Evolutionary conservation across 1,284 basidiomycete species (phyloP).

Genomic region (Agroathelia rolfsii): DNA sequence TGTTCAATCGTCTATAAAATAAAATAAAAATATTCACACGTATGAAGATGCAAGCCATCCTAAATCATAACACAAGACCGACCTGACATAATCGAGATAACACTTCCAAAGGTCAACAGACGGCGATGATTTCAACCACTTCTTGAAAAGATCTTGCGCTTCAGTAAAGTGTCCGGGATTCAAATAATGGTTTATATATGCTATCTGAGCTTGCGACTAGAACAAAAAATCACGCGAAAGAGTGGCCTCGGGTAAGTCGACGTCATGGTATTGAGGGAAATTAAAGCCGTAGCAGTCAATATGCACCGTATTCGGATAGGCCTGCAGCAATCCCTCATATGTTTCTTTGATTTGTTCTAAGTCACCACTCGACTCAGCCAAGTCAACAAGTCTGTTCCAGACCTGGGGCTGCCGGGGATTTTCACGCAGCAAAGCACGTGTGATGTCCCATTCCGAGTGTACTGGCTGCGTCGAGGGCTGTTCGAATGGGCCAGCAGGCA

Average conservation of each 20-base stretch:
- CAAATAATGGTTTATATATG: constrained; percentile 76
- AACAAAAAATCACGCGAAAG: constrained; percentile 12
- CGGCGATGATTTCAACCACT: constrained; percentile 73
- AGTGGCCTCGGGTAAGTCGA: constrained; percentile 3
- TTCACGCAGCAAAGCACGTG: constrained; percentile 36
- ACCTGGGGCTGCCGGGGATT: constrained; percentile 54
- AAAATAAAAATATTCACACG: constrained; percentile 47
- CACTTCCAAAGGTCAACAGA: constrained; percentile 84
- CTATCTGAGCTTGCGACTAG: constrained; percentile 67
- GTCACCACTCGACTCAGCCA: constrained; percentile 59
- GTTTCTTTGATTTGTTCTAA: constrained; percentile 58
- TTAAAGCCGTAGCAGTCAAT: constrained; percentile 13
- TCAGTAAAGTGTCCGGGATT: constrained; percentile 54
- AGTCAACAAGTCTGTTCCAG: constrained; percentile 59
- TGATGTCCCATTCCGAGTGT: constrained; percentile 42
- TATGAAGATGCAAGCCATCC: constrained; percentile 21
- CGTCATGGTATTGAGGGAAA: constrained; percentile 5
- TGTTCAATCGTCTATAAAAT: constrained; percentile 29
- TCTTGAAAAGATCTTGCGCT: constrained; percentile 72
- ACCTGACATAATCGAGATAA: constrained; percentile 78
- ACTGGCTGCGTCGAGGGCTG: no score
- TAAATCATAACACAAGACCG: constrained; percentile 19
- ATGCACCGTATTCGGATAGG: constrained; percentile 73
- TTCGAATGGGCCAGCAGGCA: no score
- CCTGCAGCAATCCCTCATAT: constrained; percentile 66